These are phyloP conservation scores for Sarcomyxa edulis DNA, from an alignment of 768 basidiomycete species.

Conservation along the genomic window DNA sequence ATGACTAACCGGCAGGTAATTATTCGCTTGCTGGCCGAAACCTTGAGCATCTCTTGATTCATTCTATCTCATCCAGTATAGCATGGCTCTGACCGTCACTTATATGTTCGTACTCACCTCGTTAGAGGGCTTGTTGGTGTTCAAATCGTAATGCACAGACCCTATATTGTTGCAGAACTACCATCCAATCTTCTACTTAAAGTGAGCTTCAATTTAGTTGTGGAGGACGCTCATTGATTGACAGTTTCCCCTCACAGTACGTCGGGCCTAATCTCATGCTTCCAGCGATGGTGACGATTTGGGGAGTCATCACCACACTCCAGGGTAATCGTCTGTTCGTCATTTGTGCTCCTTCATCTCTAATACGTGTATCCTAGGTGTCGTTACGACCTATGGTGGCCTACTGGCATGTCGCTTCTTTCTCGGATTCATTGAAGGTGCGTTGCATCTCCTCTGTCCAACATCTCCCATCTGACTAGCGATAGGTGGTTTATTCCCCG, in stretches of 20 bases:
- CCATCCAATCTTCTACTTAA: slow-evolving; percentile 59
- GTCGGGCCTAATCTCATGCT: slow-evolving; percentile 56
- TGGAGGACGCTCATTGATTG: not conserved
- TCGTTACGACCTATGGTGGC: slow-evolving; percentile 38
- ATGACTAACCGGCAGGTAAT: slow-evolving; percentile 32
- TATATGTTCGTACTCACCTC: slow-evolving; percentile 33
- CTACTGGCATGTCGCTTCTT: slow-evolving; percentile 46
- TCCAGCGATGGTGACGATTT: slow-evolving; percentile 56
- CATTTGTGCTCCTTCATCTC: not conserved
- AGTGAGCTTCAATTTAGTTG: slow-evolving; percentile 28
- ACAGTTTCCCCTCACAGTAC: slow-evolving; percentile 16
- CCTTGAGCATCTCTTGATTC: not conserved
- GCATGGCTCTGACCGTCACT: slow-evolving; percentile 42
- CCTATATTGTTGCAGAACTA: slow-evolving; percentile 54
- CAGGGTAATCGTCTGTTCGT: slow-evolving; percentile 37
- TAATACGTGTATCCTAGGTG: slow-evolving; percentile 24
- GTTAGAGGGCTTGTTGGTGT: too few relatives aligned
- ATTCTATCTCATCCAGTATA: slow-evolving; percentile 32
- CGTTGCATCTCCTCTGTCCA: slow-evolving; percentile 2
- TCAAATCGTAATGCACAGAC: slow-evolving; percentile 12
- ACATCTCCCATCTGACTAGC: too few relatives aligned
- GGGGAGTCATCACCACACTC: slow-evolving; percentile 62
- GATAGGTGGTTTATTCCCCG: slow-evolving; percentile 52
- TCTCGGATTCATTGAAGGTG: slow-evolving; percentile 46
- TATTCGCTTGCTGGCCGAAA: too few relatives aligned